Percentiles rank a stretch among this genome's conserved stretches.
Evolutionary conservation across 129 eudicot genomes (phyloP).

Genomic region (Saposhnikovia divaricata): DNA sequence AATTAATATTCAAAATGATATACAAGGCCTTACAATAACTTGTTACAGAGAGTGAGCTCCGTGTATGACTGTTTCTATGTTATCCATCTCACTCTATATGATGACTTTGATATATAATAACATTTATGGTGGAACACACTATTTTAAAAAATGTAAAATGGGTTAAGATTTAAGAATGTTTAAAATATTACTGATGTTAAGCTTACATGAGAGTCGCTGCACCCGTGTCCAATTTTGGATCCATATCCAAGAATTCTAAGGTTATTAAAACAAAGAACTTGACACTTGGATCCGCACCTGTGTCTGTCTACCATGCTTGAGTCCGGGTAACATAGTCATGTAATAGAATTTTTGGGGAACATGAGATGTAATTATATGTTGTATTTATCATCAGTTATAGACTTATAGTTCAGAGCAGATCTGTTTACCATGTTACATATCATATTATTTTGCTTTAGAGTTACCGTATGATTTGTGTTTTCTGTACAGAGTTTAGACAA

Average conservation of each 20-base stretch:
- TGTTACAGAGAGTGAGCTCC: not conserved
- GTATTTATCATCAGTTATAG: not conserved
- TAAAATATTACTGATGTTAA: not conserved
- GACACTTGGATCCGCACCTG: not conserved
- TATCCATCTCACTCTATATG: not conserved
- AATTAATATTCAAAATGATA: not conserved
- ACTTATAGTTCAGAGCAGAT: not conserved
- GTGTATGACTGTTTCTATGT: not conserved
- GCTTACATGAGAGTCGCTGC: not conserved
- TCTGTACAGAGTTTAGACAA: constrained; percentile 55
- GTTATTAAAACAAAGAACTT: not conserved
- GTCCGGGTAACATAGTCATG: not conserved
- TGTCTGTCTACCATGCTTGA: not conserved
- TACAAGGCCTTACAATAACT: not conserved
- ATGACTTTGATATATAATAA: not conserved
- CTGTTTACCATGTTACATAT: not conserved
- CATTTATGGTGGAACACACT: not conserved
- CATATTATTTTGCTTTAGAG: not conserved
- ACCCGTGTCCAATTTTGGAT: not conserved
- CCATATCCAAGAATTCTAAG: not conserved
- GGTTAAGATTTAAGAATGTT: not conserved
- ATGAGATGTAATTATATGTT: not conserved
- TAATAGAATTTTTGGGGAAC: not conserved
- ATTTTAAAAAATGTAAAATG: no score
- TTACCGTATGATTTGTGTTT: constrained; percentile 11